Evolutionary conservation across 2,329 filamentous ascomycete genomes (phyloP).

Genomic region (Sclerotinia subarctica): DNA sequence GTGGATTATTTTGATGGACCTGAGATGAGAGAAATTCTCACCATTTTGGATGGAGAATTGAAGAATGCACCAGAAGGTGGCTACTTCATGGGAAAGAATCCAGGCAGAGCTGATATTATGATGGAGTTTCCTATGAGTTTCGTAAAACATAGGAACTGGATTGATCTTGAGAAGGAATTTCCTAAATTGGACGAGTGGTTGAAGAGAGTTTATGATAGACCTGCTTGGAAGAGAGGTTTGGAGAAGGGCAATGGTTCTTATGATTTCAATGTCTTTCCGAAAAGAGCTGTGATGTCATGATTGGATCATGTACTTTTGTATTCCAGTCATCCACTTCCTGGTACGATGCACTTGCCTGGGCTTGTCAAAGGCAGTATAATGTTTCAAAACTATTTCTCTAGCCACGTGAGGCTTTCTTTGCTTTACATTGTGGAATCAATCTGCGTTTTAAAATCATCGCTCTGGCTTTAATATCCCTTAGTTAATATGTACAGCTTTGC

Average conservation of each 20-base stretch:
- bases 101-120: conserved; percentile 39
- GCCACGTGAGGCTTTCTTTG: not conserved
- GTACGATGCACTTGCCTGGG: not conserved
- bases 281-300: not conserved
- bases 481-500: not conserved
- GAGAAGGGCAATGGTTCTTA: conserved; percentile 36
- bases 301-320: not conserved
- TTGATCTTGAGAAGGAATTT: conserved; percentile 36
- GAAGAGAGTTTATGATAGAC: conserved; percentile 32
- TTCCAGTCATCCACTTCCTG: not conserved
- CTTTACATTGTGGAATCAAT: not conserved
- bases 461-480: not conserved
- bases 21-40: conserved; percentile 24
- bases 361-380: not conserved
- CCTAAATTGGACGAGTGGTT: conserved; percentile 37
- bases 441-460: not conserved
- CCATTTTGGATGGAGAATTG: conserved; percentile 28
- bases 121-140: conserved; percentile 37
- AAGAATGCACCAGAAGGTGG: conserved; percentile 26
- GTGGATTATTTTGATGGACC: conserved; percentile 21
- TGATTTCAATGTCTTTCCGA: conserved; percentile 31
- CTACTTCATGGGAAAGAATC: conserved; percentile 33
- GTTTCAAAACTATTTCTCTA: not conserved
- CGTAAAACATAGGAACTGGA: conserved; percentile 34
- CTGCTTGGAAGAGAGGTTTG: conserved; percentile 34